Conservation (phyloP, 768 basidiomycete species). For the Serpula lacrymans region DNA sequence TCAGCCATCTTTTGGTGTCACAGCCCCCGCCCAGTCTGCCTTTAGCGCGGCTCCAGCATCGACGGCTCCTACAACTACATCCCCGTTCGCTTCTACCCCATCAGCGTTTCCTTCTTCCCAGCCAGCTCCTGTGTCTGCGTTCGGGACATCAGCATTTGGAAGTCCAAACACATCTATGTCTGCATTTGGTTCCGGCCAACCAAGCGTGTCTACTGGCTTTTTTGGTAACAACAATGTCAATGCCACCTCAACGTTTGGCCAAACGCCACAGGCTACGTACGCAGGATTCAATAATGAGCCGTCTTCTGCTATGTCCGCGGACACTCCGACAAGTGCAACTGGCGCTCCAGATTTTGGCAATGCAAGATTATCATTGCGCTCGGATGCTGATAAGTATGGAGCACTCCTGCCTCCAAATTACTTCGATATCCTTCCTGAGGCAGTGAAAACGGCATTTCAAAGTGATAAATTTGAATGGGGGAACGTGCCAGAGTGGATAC, state of each 20-base stretch:
- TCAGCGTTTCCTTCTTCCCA: no score
- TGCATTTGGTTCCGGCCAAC: slow-evolving; percentile 27
- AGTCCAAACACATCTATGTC: slow-evolving; percentile 8
- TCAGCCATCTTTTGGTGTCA: slow-evolving; percentile 19
- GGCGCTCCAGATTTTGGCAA: slow-evolving; percentile 31
- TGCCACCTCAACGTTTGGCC: no score
- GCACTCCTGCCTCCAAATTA: slow-evolving; percentile 57
- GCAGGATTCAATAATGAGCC: no score
- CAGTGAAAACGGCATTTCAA: slow-evolving; percentile 51
- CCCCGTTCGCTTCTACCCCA: no score
- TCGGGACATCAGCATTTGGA: slow-evolving; percentile 9
- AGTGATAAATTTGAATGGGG: slow-evolving; percentile 62
- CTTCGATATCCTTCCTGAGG: slow-evolving; percentile 46
- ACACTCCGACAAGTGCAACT: slow-evolving; percentile 15
- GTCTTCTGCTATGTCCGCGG: slow-evolving; percentile 6
- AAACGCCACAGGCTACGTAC: no score
- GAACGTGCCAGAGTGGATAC: slow-evolving; percentile 71
- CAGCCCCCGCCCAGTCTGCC: slow-evolving; percentile 15
- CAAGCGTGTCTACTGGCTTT: no score
- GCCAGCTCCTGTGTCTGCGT: slow-evolving; percentile 10
- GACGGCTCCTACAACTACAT: no score
- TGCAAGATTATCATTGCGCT: slow-evolving; percentile 29
- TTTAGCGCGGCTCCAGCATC: slow-evolving; percentile 23
- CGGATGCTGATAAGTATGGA: slow-evolving; percentile 54
- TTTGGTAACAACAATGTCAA: slow-evolving; percentile 3